Conservation (phyloP, 257 asterid genomes). For the Rubia yunnanensis region DNA sequence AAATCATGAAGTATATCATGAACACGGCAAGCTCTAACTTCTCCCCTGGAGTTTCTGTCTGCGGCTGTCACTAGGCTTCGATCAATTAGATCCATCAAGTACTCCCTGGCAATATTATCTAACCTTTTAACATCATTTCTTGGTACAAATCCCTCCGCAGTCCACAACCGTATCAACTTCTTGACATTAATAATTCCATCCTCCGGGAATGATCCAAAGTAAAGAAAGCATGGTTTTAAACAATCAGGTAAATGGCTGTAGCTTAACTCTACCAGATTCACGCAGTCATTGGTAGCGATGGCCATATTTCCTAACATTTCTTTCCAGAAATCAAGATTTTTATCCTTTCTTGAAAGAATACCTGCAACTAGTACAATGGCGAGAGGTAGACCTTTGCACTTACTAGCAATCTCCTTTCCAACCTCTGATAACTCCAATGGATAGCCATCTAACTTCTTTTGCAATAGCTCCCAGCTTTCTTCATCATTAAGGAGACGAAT, state of each 20-base stretch:
- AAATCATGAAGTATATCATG: conserved; percentile 14
- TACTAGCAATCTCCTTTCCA: neutral
- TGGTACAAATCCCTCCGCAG: conserved; percentile 14
- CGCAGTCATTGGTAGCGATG: neutral
- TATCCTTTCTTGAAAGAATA: neutral
- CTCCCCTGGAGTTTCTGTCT: conserved; percentile 6
- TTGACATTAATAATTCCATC: neutral
- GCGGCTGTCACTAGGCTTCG: conserved; percentile 6
- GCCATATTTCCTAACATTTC: neutral
- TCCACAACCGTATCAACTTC: conserved; percentile 11
- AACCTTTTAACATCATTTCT: neutral
- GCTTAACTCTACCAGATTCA: conserved; percentile 1
- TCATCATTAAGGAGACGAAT: neutral
- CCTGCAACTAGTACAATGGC: neutral
- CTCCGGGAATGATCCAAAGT: conserved; percentile 10
- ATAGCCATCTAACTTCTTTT: neutral
- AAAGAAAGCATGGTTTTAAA: conserved; percentile 12
- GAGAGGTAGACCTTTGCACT: neutral
- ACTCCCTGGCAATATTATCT: conserved; percentile 7
- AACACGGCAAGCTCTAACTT: conserved; percentile 7
- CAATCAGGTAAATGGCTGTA: conserved; percentile 13
- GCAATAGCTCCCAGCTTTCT: neutral
- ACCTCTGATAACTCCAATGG: neutral
- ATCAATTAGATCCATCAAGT: neutral
- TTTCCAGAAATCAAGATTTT: neutral